Conservation (phyloP, 345 rosid species). For the Melaleuca alternifolia region DNA sequence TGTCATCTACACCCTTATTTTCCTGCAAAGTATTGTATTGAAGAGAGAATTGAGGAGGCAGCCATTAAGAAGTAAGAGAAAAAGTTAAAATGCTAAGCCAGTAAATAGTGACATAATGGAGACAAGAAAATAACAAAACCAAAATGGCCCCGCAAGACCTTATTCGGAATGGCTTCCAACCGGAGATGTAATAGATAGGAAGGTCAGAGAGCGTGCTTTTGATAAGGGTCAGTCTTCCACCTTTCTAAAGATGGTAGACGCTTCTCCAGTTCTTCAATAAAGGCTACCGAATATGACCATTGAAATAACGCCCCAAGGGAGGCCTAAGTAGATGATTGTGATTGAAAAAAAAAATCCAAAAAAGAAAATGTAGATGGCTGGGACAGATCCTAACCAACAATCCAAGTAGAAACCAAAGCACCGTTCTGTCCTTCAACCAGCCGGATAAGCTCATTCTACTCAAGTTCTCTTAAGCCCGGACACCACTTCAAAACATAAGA, state of each 20-base stretch:
- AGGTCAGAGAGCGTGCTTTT: background rate
- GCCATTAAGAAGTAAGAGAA: background rate
- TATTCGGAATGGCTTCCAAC: background rate
- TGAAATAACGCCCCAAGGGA: background rate
- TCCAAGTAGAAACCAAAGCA: background rate
- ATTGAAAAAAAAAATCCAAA: background rate
- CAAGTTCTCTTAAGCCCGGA: background rate
- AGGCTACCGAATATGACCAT: background rate
- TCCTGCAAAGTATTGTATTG: constrained; percentile 35
- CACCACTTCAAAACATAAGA: background rate
- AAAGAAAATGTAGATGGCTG: background rate
- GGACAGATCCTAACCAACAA: background rate
- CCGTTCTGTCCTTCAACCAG: background rate
- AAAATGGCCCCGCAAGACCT: background rate
- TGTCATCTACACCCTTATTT: constrained; percentile 91
- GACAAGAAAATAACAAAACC: background rate
- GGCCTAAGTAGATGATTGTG: background rate
- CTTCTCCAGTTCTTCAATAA: background rate
- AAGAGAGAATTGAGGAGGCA: background rate
- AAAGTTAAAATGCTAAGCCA: background rate
- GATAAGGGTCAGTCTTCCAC: background rate
- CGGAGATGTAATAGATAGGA: background rate
- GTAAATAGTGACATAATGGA: background rate
- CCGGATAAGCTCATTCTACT: background rate
- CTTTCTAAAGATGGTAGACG: background rate